These are phyloP conservation scores for Russula compacta DNA, from an alignment of 768 basidiomycete species.

Conservation along the genomic window DNA sequence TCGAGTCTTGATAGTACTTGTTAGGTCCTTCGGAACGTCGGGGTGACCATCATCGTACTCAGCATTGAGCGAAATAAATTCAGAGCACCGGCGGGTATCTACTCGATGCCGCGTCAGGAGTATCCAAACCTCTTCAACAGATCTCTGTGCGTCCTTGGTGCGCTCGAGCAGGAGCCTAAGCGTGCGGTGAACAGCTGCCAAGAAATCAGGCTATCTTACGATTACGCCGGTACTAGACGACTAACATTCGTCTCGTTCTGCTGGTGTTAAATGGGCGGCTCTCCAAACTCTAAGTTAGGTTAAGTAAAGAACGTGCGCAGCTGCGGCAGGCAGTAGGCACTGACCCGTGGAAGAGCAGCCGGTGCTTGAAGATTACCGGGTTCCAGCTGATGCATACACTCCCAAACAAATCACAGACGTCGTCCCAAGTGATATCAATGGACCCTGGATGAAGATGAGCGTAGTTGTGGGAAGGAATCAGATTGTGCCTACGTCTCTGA, in stretches of 20 bases:
- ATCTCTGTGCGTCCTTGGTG: neutral
- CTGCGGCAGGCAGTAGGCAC: slow-evolving; percentile 16
- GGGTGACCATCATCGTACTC: slow-evolving; percentile 33
- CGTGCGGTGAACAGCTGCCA: slow-evolving; percentile 33
- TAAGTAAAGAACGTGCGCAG: neutral
- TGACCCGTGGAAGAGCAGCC: slow-evolving; percentile 59
- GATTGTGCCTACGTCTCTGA: slow-evolving; percentile 1
- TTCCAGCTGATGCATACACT: slow-evolving; percentile 86
- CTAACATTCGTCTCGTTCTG: slow-evolving; percentile 27
- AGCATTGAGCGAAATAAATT: slow-evolving; percentile 58
- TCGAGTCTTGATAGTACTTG: slow-evolving; percentile 2
- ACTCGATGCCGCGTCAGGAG: slow-evolving; percentile 69
- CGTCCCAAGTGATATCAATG: slow-evolving; percentile 60
- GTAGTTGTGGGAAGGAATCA: neutral
- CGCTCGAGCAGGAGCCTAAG: slow-evolving; percentile 33
- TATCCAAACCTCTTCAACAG: slow-evolving; percentile 56
- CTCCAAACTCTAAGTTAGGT: slow-evolving; percentile 28
- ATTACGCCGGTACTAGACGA: neutral
- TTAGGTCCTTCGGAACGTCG: neutral
- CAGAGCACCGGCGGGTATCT: slow-evolving; percentile 47
- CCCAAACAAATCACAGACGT: slow-evolving; percentile 64
- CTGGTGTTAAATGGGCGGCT: slow-evolving; percentile 9
- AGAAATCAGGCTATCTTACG: neutral
- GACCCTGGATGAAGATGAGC: slow-evolving; percentile 7
- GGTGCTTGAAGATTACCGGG: slow-evolving; percentile 46